Evolutionary conservation across 2,329 filamentous ascomycete genomes (phyloP), one percentile per base, ranked within the genome.

Genomic region (Trichoderma atroviride): DNA sequence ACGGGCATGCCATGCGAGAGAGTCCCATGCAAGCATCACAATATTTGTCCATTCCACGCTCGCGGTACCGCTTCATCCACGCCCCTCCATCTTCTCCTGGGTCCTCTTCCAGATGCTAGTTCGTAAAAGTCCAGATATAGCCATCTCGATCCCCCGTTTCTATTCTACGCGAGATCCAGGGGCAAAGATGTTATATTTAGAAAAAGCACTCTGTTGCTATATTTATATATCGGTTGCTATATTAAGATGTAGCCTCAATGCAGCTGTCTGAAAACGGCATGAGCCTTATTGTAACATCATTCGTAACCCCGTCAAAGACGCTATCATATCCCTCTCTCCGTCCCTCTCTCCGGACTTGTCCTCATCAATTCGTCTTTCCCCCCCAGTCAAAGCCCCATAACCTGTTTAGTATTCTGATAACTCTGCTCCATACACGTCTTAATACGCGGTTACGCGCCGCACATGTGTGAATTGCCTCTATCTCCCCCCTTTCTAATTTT

Each of bases 161-260:
- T 24, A 70, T 60, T 53, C 68, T 58, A 70, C 58, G 63, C 50
- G 64, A 60, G 50, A 62, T 31, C 65, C 65, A 37, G 69, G 58
- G 69, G 47, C 40, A n/a, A n/a, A 14, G 50, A 19, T 57, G 40
- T 58, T 70, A 70, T 70, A 69, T 70, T 70, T 70, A 70, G 69
- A 69, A 70, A 65, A 7, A 69, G 58, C 33, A 55, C 4, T 16
- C 2, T 35, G 64, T 70, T 70, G 64, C 69, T 68, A 68, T n/a
- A 43, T 43, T 9, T 43, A 43, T 9, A 35, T 35, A 35, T 14
- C n/a, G 16, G 63, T 70, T 70, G 64, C 69, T 69, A 70, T 69
- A 69, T 68, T 70, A 70, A 70, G 65, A 69, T 55, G 27, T 62
- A 62, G 69, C 69, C 53, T 37, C 59, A 61, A 68, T 70, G 69